phyloP scores from a whole-genome alignment of 2,329 filamentous ascomycete species.

The Cercospora sp. region DNA sequence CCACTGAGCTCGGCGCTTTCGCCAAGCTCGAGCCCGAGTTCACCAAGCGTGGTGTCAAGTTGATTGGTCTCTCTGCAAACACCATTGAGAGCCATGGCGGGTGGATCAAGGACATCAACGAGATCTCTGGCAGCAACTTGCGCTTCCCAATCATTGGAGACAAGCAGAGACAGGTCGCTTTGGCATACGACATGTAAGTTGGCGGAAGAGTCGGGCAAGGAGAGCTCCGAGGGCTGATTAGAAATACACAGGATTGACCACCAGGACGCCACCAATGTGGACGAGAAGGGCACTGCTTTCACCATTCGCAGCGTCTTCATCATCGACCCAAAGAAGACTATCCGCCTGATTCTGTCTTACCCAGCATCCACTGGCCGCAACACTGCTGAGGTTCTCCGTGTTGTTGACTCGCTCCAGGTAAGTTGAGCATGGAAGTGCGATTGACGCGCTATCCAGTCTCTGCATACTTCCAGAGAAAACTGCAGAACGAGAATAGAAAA shows the following conservation, averaged over 20 bases:
- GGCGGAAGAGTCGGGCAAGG: neutral
- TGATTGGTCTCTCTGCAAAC: constrained; percentile 59
- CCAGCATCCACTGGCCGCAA: constrained; percentile 62
- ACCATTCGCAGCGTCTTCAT: constrained; percentile 67
- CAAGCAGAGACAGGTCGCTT: constrained; percentile 55
- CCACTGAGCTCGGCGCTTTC: constrained; percentile 64
- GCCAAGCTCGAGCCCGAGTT: constrained; percentile 66
- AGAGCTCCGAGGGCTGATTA: constrained; percentile 12
- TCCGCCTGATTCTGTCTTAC: constrained; percentile 62
- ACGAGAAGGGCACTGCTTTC: constrained; percentile 59
- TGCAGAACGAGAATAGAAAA: neutral
- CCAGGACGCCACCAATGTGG: constrained; percentile 60
- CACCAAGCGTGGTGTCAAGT: constrained; percentile 61
- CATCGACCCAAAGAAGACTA: constrained; percentile 66
- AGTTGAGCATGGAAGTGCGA: neutral
- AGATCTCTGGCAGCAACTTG: constrained; percentile 52
- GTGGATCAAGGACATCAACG: constrained; percentile 56
- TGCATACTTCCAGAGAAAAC: neutral
- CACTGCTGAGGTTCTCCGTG: constrained; percentile 55
- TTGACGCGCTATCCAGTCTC: neutral
- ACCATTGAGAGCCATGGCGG: constrained; percentile 53
- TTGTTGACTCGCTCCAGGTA: constrained; percentile 52
- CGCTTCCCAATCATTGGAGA: constrained; percentile 57
- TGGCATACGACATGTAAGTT: constrained; percentile 54
- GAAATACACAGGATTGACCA: constrained; percentile 48